phyloP scores from a whole-genome alignment of 306 rosid species.

The Hippophae rhamnoides region DNA sequence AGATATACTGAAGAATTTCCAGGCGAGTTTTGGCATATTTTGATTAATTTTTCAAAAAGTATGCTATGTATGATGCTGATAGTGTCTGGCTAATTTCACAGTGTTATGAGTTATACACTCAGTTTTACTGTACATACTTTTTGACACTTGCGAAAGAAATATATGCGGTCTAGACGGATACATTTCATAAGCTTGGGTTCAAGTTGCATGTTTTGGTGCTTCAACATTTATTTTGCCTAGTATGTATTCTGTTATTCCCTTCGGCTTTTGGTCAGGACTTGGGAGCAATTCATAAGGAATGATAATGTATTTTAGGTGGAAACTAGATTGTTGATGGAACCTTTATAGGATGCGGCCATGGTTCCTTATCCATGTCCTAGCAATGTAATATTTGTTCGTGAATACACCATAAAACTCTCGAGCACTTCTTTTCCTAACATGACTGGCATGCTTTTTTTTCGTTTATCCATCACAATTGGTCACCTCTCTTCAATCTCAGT shows the following conservation, averaged over 20 bases:
- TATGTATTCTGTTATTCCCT: slow-evolving; percentile 16
- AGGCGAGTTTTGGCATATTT: slow-evolving; percentile 32
- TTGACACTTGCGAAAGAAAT: slow-evolving; percentile 83
- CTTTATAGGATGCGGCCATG: slow-evolving; percentile 73
- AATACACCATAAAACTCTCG: slow-evolving; percentile 80
- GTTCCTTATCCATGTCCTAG: slow-evolving; percentile 51
- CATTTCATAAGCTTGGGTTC: slow-evolving; percentile 97
- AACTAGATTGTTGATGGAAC: slow-evolving; percentile 74
- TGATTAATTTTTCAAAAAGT: neutral
- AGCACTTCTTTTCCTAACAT: slow-evolving; percentile 93
- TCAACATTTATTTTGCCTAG: slow-evolving; percentile 92
- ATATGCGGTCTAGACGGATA: slow-evolving; percentile 88
- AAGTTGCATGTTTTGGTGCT: slow-evolving; percentile 96
- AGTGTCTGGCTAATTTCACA: slow-evolving; percentile 25
- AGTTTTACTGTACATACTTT: slow-evolving; percentile 71
- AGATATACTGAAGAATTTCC: slow-evolving; percentile 85
- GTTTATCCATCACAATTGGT: neutral
- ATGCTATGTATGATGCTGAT: slow-evolving; percentile 6
- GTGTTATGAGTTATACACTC: slow-evolving; percentile 90
- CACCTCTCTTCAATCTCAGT: neutral
- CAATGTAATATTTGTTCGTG: slow-evolving; percentile 70
- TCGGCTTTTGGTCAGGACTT: neutral
- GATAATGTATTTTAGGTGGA: slow-evolving; percentile 46
- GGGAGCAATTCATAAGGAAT: neutral
- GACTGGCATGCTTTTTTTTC: slow-evolving; percentile 48